Base-by-base conservation (phyloP, 345 rosid species). In the Populus ilicifolia region DNA sequence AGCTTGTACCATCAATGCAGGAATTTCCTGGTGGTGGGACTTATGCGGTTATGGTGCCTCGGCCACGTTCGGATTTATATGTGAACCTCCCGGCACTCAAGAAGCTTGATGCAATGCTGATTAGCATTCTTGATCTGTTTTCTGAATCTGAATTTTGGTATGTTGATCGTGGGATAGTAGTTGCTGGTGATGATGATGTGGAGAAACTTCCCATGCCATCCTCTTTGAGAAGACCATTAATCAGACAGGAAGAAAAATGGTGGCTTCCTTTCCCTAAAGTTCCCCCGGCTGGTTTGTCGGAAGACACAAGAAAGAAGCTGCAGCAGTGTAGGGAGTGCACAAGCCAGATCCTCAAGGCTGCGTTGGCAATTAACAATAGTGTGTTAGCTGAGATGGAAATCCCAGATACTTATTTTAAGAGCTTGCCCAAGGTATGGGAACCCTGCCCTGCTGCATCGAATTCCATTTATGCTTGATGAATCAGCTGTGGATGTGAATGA, bases 1-100 rank as follows among this genome's bases (percentile, higher is more conserved):
- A 82, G 81, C 81, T 82, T 50, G 78, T 78, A 65, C 84, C 84
- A 18, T 69, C 81, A 14, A 65, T 50, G 67, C 84, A 82, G 33
- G 69, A 69, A 29, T 52, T 74, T 41, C 81, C 84, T 14, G 78
- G 76, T 18, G 81, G 84, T 7, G 78, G 75, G 13, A 78, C 78
- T 63, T 82, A 69, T 50, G 84, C 78, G 62, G 81, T 82, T 65
- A 78, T 82, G 84, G 78, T 71, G 41, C 70, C 78, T 36, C 75
- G 63, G 39, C 84, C 81, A 11, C 78, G 84, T 27, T 78, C 64
- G 7, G 84, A 82, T 44, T 39, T 82, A 36, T 74, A 67, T 21
- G 65, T 82, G 69, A 82, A 82, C 48, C 79, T 82, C 41, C 84
- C 84, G 62, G 81, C 84, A 43, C 81, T 82, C 8, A 82, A 74